These are phyloP conservation scores for Nepenthes mirabilis DNA, from an alignment of 148 eudicot genomes.

Conservation along the genomic window DNA sequence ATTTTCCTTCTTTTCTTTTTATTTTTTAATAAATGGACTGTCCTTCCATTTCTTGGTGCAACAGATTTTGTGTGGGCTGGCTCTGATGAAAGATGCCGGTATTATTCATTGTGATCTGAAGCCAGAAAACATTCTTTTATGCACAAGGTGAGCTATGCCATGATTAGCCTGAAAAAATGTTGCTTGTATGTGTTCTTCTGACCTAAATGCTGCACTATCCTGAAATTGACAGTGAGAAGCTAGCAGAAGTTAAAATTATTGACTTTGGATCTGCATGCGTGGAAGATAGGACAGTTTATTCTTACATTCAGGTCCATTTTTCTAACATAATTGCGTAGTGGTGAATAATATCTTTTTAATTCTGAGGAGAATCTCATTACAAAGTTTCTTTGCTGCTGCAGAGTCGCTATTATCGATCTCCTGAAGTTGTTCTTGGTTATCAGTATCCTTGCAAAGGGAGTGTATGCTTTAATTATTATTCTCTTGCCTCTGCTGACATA, in stretches of 20 bases:
- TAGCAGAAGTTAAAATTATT: constrained; percentile 86
- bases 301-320: constrained; percentile 76
- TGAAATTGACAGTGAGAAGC: constrained; percentile 60
- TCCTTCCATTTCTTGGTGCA: constrained; percentile 4
- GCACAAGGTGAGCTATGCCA: constrained; percentile 56
- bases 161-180: background rate
- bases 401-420: constrained; percentile 99
- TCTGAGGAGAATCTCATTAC: constrained; percentile 1
- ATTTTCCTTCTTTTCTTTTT: constrained; percentile 3
- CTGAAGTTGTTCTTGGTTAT: constrained; percentile 97
- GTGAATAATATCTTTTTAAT: constrained; percentile 1
- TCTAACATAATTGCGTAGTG: constrained; percentile 1
- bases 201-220: constrained; percentile 9
- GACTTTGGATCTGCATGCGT: constrained; percentile 99
- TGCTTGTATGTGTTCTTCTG: background rate
- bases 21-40: constrained; percentile 5
- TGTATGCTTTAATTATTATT: background rate
- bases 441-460: constrained; percentile 57
- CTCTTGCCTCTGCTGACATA: background rate
- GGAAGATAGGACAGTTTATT: constrained; percentile 93
- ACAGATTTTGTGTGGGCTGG: constrained; percentile 83
- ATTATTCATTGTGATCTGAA: constrained; percentile 95
- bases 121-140: constrained; percentile 92
- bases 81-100: constrained; percentile 92
- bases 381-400: constrained; percentile 29